These are phyloP conservation scores for Penicillium sp. DNA, from an alignment of 2,329 filamentous ascomycete species.

Conservation along the genomic window DNA sequence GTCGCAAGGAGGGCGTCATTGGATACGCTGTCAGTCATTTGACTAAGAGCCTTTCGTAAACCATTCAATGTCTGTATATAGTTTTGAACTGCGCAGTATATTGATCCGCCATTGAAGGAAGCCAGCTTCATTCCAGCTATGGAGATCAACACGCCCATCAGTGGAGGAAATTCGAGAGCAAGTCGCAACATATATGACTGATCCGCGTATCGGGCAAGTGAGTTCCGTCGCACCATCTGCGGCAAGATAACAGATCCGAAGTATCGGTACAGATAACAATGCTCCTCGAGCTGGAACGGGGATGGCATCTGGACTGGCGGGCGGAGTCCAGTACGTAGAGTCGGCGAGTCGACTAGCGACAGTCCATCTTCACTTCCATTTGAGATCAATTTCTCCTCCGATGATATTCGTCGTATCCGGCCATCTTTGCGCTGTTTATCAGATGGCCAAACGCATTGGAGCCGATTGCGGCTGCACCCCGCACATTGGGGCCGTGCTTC, in stretches of 20 bases:
- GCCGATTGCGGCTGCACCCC: conserved; percentile 12
- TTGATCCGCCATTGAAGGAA: neutral
- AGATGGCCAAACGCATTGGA: conserved; percentile 9
- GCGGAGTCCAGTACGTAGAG: neutral
- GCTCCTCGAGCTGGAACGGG: conserved; percentile 12
- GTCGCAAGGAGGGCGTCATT: conserved; percentile 18
- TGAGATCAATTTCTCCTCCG: neutral
- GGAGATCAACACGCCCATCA: conserved; percentile 16
- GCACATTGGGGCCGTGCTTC: conserved; percentile 13
- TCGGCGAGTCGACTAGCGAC: neutral
- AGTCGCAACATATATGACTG: conserved; percentile 16
- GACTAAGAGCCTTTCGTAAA: conserved; percentile 1
- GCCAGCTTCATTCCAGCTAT: conserved; percentile 13
- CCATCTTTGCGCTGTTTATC: neutral
- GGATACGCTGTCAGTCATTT: neutral
- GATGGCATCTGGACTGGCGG: conserved; percentile 11
- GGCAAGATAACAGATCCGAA: conserved; percentile 11
- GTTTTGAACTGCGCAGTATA: conserved; percentile 5
- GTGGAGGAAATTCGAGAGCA: conserved; percentile 14
- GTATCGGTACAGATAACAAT: conserved; percentile 12
- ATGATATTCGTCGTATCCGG: neutral
- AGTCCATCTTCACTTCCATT: neutral
- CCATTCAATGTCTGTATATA: conserved; percentile 11
- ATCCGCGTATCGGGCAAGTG: conserved; percentile 3
- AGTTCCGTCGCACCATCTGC: conserved; percentile 13